Base-by-base conservation (phyloP, 768 basidiomycete genomes). In the Boletellus ananiceps region DNA sequence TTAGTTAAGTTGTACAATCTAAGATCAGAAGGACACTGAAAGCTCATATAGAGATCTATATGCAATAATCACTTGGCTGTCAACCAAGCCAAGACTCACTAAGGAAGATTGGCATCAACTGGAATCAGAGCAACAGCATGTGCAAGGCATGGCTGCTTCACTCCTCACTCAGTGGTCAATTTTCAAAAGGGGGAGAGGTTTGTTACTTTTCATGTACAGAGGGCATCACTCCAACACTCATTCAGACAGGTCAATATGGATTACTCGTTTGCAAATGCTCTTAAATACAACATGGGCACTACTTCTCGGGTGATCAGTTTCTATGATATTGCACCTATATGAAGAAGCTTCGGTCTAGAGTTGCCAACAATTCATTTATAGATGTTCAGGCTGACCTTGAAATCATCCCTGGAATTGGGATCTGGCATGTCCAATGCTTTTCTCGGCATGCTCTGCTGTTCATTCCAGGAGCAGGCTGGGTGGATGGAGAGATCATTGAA, bases 161-260 rank as follows among this genome's bases (percentile, higher is more conserved):
- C 8, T 4, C 25, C 8, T 4, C 25, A 27, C 8, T 27, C 25
- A 4, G 8, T 27, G 25, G 25, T 27, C 8, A 8, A 27, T 25
- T 47, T 49, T 25, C 47, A 44, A 14, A 54, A 40, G 14, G 49
- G 36, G 1, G 41, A 51, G 21, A 0, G n/a, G 42, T 50, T 2
- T 3, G 35, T 1, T 27, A 23, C 6, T 27, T 40, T 2, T n/a
- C 5, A 5, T n/a, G n/a, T n/a, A n/a, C n/a, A n/a, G n/a, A n/a
- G n/a, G n/a, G n/a, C n/a, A n/a, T n/a, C n/a, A n/a, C n/a, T n/a
- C n/a, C n/a, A n/a, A n/a, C n/a, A n/a, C n/a, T n/a, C n/a, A n/a
- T n/a, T 40, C 15, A 51, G 46, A 3, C 50, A 51, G 8, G n/a
- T 55, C 0, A 55, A 56, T 15, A 56, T 56, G 52, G 48, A 56